Evolutionary conservation across 1,284 basidiomycete species (phyloP).

Genomic region (Grifola frondosa): DNA sequence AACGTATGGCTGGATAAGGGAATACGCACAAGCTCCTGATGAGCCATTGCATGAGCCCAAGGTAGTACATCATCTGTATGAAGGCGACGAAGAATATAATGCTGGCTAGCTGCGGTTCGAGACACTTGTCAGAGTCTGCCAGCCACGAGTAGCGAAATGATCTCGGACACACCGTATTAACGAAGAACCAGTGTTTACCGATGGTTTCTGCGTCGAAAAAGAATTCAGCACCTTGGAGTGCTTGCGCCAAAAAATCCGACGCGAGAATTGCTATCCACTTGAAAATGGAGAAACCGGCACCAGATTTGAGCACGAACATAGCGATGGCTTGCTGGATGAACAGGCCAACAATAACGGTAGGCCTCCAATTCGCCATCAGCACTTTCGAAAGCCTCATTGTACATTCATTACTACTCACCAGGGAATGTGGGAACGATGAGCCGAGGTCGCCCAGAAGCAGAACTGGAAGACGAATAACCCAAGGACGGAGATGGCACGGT

Average conservation of each 20-base stretch:
- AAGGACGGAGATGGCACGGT: slow-evolving; percentile 79
- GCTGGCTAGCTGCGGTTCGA: slow-evolving; percentile 69
- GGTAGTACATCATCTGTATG: slow-evolving; percentile 84
- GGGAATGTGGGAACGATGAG: slow-evolving; percentile 58
- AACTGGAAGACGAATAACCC: slow-evolving; percentile 78
- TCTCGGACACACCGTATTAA: slow-evolving; percentile 57
- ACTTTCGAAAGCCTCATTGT: neutral
- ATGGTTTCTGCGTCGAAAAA: slow-evolving; percentile 72
- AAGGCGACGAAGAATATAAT: slow-evolving; percentile 90
- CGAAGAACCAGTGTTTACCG: slow-evolving; percentile 75
- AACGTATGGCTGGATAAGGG: neutral
- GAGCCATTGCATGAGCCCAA: slow-evolving; percentile 89
- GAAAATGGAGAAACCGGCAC: slow-evolving; percentile 80
- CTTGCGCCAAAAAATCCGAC: slow-evolving; percentile 67
- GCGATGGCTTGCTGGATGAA: slow-evolving; percentile 82
- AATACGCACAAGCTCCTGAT: slow-evolving; percentile 70
- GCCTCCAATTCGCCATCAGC: slow-evolving; percentile 45
- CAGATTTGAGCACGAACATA: slow-evolving; percentile 81
- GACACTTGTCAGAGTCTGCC: no score
- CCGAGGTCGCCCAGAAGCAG: slow-evolving; percentile 66
- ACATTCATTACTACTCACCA: slow-evolving; percentile 46
- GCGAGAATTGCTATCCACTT: slow-evolving; percentile 78
- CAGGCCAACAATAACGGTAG: slow-evolving; percentile 82
- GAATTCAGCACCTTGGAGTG: slow-evolving; percentile 66
- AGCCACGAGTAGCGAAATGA: slow-evolving; percentile 7